Conservation (phyloP, 805 yeast genomes). For the Myxozyma kluyveri region DNA sequence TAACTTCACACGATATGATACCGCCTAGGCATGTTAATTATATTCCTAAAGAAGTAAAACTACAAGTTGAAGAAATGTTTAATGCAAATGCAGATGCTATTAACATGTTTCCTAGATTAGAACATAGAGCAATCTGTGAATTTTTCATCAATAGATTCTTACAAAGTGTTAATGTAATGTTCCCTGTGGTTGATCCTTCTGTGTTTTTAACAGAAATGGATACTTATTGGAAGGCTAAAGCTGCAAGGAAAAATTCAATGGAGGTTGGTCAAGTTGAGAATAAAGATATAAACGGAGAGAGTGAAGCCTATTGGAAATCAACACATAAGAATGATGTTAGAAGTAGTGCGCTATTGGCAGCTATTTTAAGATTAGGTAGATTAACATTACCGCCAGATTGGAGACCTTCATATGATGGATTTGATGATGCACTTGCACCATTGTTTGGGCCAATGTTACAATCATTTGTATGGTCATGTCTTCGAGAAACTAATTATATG, state of each 20-base stretch:
- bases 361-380: constrained; percentile 28
- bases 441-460: constrained; percentile 18
- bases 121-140: constrained; percentile 30
- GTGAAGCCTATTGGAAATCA: constrained; percentile 10
- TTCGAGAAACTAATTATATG: constrained; percentile 26
- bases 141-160: constrained; percentile 29
- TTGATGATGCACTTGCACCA: constrained; percentile 16
- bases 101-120: constrained; percentile 25
- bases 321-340: constrained; percentile 26
- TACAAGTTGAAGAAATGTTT: constrained; percentile 12
- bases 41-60: constrained; percentile 6
- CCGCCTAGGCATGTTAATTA: constrained; percentile 6
- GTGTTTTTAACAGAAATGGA: constrained; percentile 22
- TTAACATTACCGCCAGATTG: constrained; percentile 27
- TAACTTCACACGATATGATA: constrained; percentile 11
- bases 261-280: neutral
- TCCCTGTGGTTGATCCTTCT: constrained; percentile 27
- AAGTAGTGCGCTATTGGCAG: constrained; percentile 25
- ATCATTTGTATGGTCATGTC: constrained; percentile 15
- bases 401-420: constrained; percentile 26
- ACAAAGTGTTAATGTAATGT: constrained; percentile 26
- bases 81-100: constrained; percentile 11
- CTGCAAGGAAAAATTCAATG: neutral
- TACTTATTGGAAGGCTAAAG: constrained; percentile 23
- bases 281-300: neutral